phyloP scores from a whole-genome alignment of 306 rosid species.

The Hippophae rhamnoides region DNA sequence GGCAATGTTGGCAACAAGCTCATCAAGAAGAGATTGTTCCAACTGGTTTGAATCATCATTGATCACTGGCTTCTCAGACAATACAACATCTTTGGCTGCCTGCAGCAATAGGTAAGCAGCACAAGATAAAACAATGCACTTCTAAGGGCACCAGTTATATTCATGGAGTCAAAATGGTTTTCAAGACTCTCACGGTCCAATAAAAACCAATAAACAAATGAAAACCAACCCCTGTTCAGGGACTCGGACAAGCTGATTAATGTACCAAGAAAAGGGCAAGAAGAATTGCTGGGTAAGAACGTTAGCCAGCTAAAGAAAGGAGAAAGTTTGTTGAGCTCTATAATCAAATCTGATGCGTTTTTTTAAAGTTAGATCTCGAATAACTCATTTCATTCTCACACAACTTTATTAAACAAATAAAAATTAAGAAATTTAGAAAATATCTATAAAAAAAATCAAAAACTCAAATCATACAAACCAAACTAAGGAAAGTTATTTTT shows the following conservation, averaged over 20 bases:
- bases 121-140: neutral
- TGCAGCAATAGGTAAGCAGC: constrained; percentile 23
- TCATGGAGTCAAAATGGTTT: neutral
- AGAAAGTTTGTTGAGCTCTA: constrained; percentile 12
- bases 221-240: no score
- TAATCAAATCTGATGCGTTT: constrained; percentile 2
- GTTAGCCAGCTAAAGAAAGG: constrained; percentile 4
- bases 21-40: constrained; percentile 86
- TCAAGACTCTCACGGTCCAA: no score
- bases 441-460: no score
- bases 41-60: constrained; percentile 89
- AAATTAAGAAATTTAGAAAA: no score
- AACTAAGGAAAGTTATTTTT: no score
- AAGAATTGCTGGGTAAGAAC: constrained; percentile 1
- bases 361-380: no score
- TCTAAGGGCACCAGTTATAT: neutral
- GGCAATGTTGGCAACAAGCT: constrained; percentile 95
- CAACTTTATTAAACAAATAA: no score
- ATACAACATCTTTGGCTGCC: constrained; percentile 99
- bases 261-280: neutral
- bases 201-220: no score
- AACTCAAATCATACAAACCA: no score
- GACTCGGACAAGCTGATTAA: neutral
- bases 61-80: constrained; percentile 97
- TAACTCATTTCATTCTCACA: no score